A percentile compares a stretch with the other conserved stretches of the same genome.
phyloP scores from a whole-genome alignment of 306 rosid genomes.

The Abrus precatorius region DNA sequence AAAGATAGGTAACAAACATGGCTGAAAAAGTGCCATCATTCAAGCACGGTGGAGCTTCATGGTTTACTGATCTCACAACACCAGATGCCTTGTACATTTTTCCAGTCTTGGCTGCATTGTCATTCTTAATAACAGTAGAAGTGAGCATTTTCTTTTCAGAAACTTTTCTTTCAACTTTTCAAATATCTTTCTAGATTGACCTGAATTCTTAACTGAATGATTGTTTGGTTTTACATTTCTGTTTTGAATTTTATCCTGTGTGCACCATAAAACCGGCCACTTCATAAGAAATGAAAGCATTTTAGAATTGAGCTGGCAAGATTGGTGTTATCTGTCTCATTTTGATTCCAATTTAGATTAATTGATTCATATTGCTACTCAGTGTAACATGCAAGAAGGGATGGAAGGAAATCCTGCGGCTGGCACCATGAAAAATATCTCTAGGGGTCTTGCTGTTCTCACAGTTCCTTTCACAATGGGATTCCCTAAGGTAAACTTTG shows the following conservation, averaged over 20 bases:
- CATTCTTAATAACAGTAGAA: constrained; percentile 90
- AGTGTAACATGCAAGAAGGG: constrained; percentile 93
- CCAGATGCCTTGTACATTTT: constrained; percentile 76
- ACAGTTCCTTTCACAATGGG: constrained; percentile 88
- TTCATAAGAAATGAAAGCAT: background rate
- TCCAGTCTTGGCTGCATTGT: constrained; percentile 78
- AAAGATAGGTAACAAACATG: constrained; percentile 80
- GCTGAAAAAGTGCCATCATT: constrained; percentile 92
- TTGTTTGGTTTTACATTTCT: constrained; percentile 14
- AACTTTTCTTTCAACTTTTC: constrained; percentile 20
- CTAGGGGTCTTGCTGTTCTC: constrained; percentile 85
- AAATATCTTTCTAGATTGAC: constrained; percentile 34
- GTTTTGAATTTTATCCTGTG: constrained; percentile 26
- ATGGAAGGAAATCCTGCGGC: constrained; percentile 93
- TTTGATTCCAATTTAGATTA: constrained; percentile 3
- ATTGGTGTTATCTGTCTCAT: constrained; percentile 14
- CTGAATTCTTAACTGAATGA: constrained; percentile 25
- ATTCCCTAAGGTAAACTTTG: constrained; percentile 80
- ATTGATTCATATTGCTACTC: constrained; percentile 41
- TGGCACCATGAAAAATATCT: constrained; percentile 78
- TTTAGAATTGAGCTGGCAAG: constrained; percentile 20
- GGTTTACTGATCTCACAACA: constrained; percentile 93
- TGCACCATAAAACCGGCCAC: background rate
- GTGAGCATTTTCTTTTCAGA: constrained; percentile 53
- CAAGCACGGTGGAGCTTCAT: constrained; percentile 85